Conservation (phyloP, 192 early-diverging fungal species). For the Backusella mclennaniae region DNA sequence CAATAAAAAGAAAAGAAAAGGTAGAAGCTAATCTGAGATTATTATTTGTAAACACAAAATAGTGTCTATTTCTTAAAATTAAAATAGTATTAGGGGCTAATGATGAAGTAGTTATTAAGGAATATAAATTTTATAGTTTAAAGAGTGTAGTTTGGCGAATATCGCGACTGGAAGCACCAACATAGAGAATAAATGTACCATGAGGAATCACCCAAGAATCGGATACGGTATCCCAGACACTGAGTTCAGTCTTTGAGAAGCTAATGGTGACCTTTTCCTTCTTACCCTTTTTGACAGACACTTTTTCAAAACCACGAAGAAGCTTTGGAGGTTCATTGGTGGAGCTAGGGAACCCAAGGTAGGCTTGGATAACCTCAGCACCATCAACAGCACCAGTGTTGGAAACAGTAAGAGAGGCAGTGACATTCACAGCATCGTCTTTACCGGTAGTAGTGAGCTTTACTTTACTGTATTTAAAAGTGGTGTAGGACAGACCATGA, state of each 20-base stretch:
- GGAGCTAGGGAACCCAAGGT: constrained; percentile 37
- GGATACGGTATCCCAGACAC: constrained; percentile 40
- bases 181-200: constrained; percentile 49
- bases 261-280: constrained; percentile 37
- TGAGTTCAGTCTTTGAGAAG: constrained; percentile 45
- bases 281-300: constrained; percentile 16
- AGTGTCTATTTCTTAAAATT: too few species aligned
- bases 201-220: constrained; percentile 43
- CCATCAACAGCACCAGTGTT: constrained; percentile 32
- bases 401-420: constrained; percentile 24
- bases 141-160: constrained; percentile 26
- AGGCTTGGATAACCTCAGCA: constrained; percentile 34
- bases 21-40: too few species aligned
- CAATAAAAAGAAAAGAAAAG: too few species aligned
- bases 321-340: constrained; percentile 39
- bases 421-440: background rate
- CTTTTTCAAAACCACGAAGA: constrained; percentile 38
- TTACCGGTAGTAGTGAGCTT: background rate
- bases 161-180: constrained; percentile 56
- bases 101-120: too few species aligned
- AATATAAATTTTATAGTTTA: background rate
- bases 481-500: constrained; percentile 66
- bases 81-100: too few species aligned
- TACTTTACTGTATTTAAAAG: constrained; percentile 50
- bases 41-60: too few species aligned